phyloP scores from a whole-genome alignment of 345 rosid genomes.

The Camelina neglecta region DNA sequence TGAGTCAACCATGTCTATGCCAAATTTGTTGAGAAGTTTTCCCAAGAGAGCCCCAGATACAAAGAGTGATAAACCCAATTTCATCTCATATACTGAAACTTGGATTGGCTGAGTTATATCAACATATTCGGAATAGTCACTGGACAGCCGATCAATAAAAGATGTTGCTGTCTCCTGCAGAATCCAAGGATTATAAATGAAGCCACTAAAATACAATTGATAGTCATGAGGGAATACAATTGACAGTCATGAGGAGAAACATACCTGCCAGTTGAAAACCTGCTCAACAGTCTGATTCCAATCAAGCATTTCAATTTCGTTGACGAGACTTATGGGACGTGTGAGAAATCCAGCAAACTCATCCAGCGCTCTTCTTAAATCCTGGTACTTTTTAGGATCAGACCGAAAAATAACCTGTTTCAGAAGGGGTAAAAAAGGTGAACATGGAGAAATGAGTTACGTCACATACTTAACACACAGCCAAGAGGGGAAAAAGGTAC shows the following conservation, averaged over 20 bases:
- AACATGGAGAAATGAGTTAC: constrained; percentile 17
- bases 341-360: constrained; percentile 61
- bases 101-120: constrained; percentile 89
- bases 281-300: constrained; percentile 57
- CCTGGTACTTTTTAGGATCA: constrained; percentile 65
- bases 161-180: constrained; percentile 74
- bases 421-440: constrained; percentile 28
- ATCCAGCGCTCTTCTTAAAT: constrained; percentile 63
- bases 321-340: constrained; percentile 51
- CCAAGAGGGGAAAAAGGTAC: constrained; percentile 2
- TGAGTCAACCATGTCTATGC: constrained; percentile 55
- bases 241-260: constrained; percentile 6
- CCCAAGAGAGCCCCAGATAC: constrained; percentile 56
- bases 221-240: neutral
- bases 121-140: constrained; percentile 63
- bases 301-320: constrained; percentile 50
- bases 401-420: constrained; percentile 81
- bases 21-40: constrained; percentile 46
- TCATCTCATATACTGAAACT: constrained; percentile 92
- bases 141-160: constrained; percentile 64
- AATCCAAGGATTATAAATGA: constrained; percentile 36
- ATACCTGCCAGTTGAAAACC: constrained; percentile 88
- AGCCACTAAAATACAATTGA: constrained; percentile 4
- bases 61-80: constrained; percentile 75
- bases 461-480: constrained; percentile 4